Conservation (phyloP, 345 rosid genomes). For the Carallia brachiata region DNA sequence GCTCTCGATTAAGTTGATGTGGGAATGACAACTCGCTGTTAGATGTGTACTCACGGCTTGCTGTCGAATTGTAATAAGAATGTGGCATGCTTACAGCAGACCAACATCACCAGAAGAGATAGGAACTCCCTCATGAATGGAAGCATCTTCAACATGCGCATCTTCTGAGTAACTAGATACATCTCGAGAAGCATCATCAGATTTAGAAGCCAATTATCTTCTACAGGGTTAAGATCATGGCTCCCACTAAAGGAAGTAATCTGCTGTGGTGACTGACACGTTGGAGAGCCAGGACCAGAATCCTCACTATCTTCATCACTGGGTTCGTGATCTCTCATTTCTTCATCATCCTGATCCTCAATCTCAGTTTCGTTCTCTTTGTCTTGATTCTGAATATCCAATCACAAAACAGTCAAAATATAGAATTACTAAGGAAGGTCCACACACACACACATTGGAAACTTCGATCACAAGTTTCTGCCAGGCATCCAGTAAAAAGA, state of each 20-base stretch:
- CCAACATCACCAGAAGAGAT: conserved; percentile 57
- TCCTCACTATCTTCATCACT: conserved; percentile 29
- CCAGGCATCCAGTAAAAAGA: not conserved
- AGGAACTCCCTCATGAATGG: conserved; percentile 43
- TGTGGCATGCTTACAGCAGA: conserved; percentile 42
- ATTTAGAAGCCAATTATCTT: conserved; percentile 36
- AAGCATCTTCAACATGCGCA: conserved; percentile 38
- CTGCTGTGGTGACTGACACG: conserved; percentile 37
- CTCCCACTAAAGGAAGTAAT: conserved; percentile 33
- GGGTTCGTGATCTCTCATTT: conserved; percentile 19
- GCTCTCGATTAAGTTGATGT: conserved; percentile 45
- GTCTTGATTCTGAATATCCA: conserved; percentile 32
- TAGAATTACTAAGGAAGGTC: not conserved
- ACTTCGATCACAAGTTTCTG: not conserved
- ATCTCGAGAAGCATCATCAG: conserved; percentile 42
- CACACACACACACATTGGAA: not conserved
- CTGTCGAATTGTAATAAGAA: conserved; percentile 42
- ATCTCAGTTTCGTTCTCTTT: conserved; percentile 26
- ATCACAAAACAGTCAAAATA: conserved; percentile 8
- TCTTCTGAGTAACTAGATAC: conserved; percentile 30
- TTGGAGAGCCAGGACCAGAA: conserved; percentile 32
- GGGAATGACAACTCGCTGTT: conserved; percentile 44
- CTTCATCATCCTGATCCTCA: conserved; percentile 36
- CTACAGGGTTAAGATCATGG: conserved; percentile 28
- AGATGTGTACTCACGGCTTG: conserved; percentile 45